phyloP scores from a whole-genome alignment of 2,329 filamentous ascomycete species.

The Botryotinia narcissicola region DNA sequence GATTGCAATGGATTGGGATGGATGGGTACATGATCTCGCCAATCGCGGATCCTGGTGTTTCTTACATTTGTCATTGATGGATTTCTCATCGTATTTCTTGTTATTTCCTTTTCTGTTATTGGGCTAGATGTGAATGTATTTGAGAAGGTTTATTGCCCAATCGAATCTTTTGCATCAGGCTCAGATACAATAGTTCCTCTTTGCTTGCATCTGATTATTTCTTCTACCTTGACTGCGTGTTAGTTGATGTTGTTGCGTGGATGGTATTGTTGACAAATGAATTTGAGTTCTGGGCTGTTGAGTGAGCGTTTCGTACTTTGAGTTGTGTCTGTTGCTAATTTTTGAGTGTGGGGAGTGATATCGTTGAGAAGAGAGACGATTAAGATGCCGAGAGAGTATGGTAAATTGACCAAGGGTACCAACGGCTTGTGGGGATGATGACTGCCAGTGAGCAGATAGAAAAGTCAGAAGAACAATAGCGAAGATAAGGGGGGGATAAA shows the following conservation, averaged over 20 bases:
- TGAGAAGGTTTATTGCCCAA: neutral
- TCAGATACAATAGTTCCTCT: constrained; percentile 3
- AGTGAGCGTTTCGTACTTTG: neutral
- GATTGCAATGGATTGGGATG: neutral
- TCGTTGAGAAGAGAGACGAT: neutral
- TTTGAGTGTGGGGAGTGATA: constrained; percentile 7
- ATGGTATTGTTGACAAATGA: neutral
- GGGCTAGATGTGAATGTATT: neutral
- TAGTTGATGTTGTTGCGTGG: constrained; percentile 1
- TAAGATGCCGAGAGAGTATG: neutral
- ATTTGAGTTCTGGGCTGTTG: constrained; percentile 15
- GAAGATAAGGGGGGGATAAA: neutral
- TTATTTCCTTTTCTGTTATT: neutral
- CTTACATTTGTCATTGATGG: constrained; percentile 2
- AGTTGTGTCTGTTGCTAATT: neutral
- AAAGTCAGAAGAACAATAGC: too few species aligned
- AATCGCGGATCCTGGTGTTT: constrained; percentile 17
- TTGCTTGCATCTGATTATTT: constrained; percentile 14
- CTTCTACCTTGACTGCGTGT: constrained; percentile 16
- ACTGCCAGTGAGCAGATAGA: neutral
- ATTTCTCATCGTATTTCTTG: constrained; percentile 2
- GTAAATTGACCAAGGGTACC: neutral
- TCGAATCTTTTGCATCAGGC: neutral
- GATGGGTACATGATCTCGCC: constrained; percentile 13
- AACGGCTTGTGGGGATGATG: constrained; percentile 6